Evolutionary conservation across 345 rosid species (phyloP).

Genomic region (Heritiera fomes): DNA sequence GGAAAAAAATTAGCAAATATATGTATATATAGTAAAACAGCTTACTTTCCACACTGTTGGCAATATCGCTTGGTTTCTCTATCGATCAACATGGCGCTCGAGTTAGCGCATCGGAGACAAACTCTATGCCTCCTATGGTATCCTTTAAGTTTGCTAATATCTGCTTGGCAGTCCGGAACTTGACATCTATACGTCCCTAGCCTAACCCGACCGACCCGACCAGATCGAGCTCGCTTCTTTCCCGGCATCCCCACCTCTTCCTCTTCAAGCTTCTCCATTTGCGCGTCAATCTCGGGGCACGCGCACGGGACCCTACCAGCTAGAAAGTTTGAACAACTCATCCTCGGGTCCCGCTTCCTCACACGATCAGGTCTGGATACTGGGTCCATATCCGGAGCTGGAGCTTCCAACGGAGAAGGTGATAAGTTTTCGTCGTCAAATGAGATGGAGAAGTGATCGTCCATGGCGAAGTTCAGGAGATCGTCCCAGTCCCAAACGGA

Average conservation of each 20-base stretch:
- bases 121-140: slow-evolving; percentile 87
- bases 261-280: slow-evolving; percentile 49
- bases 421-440: slow-evolving; percentile 37
- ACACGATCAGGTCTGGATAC: slow-evolving; percentile 42
- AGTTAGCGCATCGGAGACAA: slow-evolving; percentile 81
- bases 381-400: slow-evolving; percentile 15
- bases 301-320: slow-evolving; percentile 88
- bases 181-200: slow-evolving; percentile 57
- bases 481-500: slow-evolving; percentile 84
- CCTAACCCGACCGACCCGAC: slow-evolving; percentile 37
- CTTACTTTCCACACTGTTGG: slow-evolving; percentile 99
- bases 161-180: slow-evolving; percentile 77
- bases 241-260: slow-evolving; percentile 50
- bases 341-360: slow-evolving; percentile 90
- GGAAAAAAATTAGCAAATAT: background rate
- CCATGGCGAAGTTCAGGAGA: slow-evolving; percentile 72
- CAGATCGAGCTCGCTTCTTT: slow-evolving; percentile 58
- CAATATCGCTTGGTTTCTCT: slow-evolving; percentile 88
- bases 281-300: slow-evolving; percentile 87
- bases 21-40: background rate
- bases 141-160: slow-evolving; percentile 91
- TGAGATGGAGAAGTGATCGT: slow-evolving; percentile 53
- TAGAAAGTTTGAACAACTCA: slow-evolving; percentile 76
- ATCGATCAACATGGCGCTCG: slow-evolving; percentile 56
- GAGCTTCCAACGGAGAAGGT: slow-evolving; percentile 31